Evolutionary conservation across 352 stramenopile genomes (phyloP).

Genomic region (Phytophthora colocasiae): DNA sequence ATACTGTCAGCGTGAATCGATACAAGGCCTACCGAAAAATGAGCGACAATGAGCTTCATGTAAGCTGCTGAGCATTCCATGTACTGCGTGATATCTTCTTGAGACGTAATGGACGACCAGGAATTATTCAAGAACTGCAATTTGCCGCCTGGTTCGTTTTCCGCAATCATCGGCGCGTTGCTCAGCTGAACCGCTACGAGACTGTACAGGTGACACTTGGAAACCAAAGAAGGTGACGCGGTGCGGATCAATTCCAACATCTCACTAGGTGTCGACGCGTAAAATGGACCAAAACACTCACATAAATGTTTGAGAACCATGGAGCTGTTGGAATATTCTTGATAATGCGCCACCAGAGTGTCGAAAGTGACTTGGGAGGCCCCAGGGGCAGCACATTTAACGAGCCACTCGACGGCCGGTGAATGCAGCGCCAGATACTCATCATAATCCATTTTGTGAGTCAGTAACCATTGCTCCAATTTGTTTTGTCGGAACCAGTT

Average conservation of each 20-base stretch:
- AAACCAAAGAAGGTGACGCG: conserved; percentile 58
- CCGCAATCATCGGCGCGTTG: conserved; percentile 30
- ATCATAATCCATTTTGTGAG: conserved; percentile 59
- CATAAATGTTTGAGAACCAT: conserved; percentile 92
- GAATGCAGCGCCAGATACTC: conserved; percentile 86
- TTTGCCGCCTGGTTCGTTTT: conserved; percentile 51
- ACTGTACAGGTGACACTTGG: conserved; percentile 78
- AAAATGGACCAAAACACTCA: conserved; percentile 74
- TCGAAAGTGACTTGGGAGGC: conserved; percentile 63
- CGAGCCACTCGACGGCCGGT: conserved; percentile 88
- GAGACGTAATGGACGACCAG: conserved; percentile 82
- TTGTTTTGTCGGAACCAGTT: conserved; percentile 69
- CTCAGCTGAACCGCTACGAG: conserved; percentile 72
- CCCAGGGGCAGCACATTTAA: conserved; percentile 68
- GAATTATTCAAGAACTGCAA: conserved; percentile 88
- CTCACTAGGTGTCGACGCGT: conserved; percentile 54
- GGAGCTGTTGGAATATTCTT: conserved; percentile 84
- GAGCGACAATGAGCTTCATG: conserved; percentile 85
- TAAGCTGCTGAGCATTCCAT: conserved; percentile 85
- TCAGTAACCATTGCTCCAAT: conserved; percentile 56
- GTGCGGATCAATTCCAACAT: conserved; percentile 80
- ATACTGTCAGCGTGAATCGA: not conserved
- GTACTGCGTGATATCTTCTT: conserved; percentile 79
- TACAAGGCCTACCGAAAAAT: conserved; percentile 69
- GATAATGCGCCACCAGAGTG: conserved; percentile 79